A percentile compares a stretch with the other conserved stretches of the same genome.
phyloP scores from a whole-genome alignment of 129 eudicot genomes.

The Calendula officinalis region DNA sequence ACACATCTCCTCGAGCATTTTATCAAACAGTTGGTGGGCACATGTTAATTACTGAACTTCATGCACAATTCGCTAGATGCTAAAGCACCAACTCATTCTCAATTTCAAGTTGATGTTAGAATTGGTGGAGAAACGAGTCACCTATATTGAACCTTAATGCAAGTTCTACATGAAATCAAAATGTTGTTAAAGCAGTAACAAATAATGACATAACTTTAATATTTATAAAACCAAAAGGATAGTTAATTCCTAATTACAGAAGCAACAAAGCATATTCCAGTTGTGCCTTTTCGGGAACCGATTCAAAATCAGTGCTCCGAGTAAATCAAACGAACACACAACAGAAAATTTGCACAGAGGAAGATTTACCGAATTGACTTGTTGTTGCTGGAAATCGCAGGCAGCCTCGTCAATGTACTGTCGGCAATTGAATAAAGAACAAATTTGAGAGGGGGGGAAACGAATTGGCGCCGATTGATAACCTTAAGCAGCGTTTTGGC shows the following conservation, averaged over 20 bases:
- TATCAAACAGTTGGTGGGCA: conserved; percentile 22
- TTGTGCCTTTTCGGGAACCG: neutral
- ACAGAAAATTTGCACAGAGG: neutral
- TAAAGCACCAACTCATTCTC: neutral
- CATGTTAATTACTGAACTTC: neutral
- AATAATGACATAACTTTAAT: neutral
- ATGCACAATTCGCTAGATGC: neutral
- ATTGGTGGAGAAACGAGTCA: neutral
- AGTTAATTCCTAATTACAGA: neutral
- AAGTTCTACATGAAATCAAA: no score
- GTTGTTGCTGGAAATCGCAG: neutral
- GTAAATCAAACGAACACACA: neutral
- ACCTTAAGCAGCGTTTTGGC: neutral
- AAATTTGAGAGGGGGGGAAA: no score
- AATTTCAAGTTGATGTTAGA: conserved; percentile 10
- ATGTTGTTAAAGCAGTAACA: no score
- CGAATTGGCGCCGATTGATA: neutral
- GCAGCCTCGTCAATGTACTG: no score
- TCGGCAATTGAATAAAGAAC: neutral
- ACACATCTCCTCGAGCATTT: conserved; percentile 17
- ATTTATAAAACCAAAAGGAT: neutral
- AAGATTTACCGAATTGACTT: neutral
- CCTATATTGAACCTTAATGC: no score
- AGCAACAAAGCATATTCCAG: conserved; percentile 1
- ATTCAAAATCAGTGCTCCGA: neutral